Percentiles rank a stretch among this genome's conserved stretches.
These are phyloP conservation scores for Pyricularia pennisetigena DNA, from an alignment of 2,329 filamentous ascomycete genomes.

Conservation along the genomic window DNA sequence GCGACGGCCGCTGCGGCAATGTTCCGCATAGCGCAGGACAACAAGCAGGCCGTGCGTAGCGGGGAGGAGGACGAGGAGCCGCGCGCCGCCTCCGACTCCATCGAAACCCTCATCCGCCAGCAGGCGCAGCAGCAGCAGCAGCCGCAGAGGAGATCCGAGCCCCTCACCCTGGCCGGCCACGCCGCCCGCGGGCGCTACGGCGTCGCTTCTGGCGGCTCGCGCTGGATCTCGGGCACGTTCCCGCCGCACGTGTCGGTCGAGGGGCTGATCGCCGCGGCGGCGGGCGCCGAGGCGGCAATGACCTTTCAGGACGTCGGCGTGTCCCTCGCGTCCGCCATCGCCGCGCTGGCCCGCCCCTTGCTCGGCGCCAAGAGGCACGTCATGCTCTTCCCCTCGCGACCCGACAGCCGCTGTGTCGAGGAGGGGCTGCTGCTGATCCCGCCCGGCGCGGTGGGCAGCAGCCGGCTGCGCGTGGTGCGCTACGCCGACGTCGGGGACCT, in stretches of 20 bases:
- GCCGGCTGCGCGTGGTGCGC: neutral
- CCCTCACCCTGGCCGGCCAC: slow-evolving; percentile 7
- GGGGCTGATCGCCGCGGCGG: slow-evolving; percentile 5
- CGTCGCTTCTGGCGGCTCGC: slow-evolving; percentile 7
- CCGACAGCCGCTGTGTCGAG: neutral
- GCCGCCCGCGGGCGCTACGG: slow-evolving; percentile 6
- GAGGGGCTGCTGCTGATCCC: neutral
- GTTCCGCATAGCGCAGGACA: neutral
- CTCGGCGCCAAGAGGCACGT: slow-evolving; percentile 2
- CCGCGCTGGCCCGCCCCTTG: slow-evolving; percentile 6
- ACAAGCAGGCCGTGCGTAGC: neutral
- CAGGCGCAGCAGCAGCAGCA: too few species aligned
- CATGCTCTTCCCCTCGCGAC: slow-evolving; percentile 3
- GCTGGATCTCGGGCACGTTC: slow-evolving; percentile 9
- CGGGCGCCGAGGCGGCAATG: slow-evolving; percentile 6
- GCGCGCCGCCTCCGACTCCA: neutral
- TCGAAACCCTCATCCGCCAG: neutral
- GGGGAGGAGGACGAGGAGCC: neutral
- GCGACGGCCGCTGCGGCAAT: neutral
- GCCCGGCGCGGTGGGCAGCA: neutral
- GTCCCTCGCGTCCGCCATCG: slow-evolving; percentile 7
- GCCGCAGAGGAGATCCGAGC: neutral
- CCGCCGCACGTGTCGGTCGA: slow-evolving; percentile 8
- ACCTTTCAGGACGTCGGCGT: slow-evolving; percentile 8
- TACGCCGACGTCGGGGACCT: neutral